phyloP scores from a whole-genome alignment of 2,329 filamentous ascomycete genomes.

The Xylaria sp. region DNA sequence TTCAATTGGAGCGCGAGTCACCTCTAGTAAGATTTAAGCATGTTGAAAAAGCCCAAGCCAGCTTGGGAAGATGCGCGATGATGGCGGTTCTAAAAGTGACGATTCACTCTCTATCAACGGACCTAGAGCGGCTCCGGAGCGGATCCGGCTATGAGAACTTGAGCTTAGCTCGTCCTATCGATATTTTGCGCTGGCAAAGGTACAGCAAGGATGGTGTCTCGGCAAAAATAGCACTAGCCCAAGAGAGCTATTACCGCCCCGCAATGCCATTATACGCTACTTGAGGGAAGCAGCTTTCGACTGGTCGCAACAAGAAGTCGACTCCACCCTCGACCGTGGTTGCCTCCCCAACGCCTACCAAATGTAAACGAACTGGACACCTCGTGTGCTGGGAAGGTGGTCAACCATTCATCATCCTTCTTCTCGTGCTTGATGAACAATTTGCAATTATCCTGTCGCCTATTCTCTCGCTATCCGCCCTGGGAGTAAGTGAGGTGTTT shows the following conservation, averaged over 20 bases:
- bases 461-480: constrained; percentile 33
- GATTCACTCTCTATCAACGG: constrained; percentile 6
- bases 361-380: constrained; percentile 40
- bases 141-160: constrained; percentile 4
- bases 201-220: too few relatives aligned
- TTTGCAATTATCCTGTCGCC: constrained; percentile 37
- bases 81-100: constrained; percentile 13
- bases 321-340: constrained; percentile 34
- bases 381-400: too few relatives aligned
- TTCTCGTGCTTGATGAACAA: constrained; percentile 27
- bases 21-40: constrained; percentile 12
- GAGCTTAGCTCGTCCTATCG: background rate
- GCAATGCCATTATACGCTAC: background rate
- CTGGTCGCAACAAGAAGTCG: constrained; percentile 9
- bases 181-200: background rate
- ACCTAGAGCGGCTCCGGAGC: background rate
- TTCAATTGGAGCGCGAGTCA: constrained; percentile 5
- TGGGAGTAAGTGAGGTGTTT: constrained; percentile 21
- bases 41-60: constrained; percentile 23
- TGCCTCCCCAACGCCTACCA: constrained; percentile 46
- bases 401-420: constrained; percentile 13
- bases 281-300: background rate
- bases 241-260: background rate
- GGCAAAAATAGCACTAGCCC: background rate
- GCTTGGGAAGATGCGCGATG: constrained; percentile 10